A percentile compares a stretch with the other conserved stretches of the same genome.
Conservation (phyloP, 2,329 filamentous ascomycete species). For the Aspergillus sp. region DNA sequence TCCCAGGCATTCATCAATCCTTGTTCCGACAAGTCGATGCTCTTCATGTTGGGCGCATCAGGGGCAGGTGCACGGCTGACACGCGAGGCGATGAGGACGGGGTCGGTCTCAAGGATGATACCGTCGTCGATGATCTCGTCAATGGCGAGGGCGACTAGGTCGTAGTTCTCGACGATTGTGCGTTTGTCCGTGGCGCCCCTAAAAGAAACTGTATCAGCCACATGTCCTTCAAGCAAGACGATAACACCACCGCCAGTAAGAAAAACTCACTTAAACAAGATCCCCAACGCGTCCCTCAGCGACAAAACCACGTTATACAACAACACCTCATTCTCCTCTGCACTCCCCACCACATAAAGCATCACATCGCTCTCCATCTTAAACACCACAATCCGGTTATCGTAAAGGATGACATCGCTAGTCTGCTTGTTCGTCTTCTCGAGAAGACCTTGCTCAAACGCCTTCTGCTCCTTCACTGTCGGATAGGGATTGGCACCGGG, state of each 20-base stretch:
- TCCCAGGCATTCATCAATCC: constrained; percentile 91
- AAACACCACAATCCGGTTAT: constrained; percentile 93
- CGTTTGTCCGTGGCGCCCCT: constrained; percentile 96
- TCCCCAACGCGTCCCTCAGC: constrained; percentile 80
- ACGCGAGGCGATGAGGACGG: constrained; percentile 83
- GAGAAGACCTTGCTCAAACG: constrained; percentile 91
- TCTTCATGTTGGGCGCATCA: constrained; percentile 80
- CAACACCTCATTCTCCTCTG: constrained; percentile 94
- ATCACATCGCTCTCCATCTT: constrained; percentile 98
- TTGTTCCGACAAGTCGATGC: constrained; percentile 92
- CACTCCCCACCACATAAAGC: constrained; percentile 83
- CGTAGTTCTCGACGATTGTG: constrained; percentile 97
- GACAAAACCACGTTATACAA: constrained; percentile 91
- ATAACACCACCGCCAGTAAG: neutral
- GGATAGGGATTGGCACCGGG: constrained; percentile 71
- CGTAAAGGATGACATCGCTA: constrained; percentile 93
- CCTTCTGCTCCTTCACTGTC: constrained; percentile 86
- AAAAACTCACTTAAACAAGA: constrained; percentile 73
- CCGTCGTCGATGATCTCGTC: constrained; percentile 95
- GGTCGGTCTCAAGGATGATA: constrained; percentile 95
- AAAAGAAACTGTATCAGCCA: constrained; percentile 2
- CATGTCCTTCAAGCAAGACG: constrained; percentile 10
- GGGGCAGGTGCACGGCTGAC: constrained; percentile 88
- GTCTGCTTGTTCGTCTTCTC: constrained; percentile 95
- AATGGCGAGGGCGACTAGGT: constrained; percentile 84